Percentiles rank a stretch among this genome's conserved stretches.
Evolutionary conservation across 2,329 filamentous ascomycete genomes (phyloP).

Genomic region (Colletotrichum trifolii): DNA sequence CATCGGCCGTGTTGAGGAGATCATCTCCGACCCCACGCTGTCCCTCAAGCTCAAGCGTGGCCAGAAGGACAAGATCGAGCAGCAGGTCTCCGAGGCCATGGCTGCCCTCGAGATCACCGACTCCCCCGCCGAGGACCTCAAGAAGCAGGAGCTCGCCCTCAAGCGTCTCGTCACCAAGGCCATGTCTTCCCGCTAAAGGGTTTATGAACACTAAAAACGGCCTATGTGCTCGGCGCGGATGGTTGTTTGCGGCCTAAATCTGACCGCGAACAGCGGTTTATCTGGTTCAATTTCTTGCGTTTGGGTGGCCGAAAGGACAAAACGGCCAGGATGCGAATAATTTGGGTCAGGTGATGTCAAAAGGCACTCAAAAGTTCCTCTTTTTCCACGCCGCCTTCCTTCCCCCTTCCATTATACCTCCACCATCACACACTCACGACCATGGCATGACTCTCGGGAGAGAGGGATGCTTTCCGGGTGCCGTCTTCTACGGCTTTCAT

Average conservation of each 20-base stretch:
- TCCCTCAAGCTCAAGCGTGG: conserved; percentile 98
- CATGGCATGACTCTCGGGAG: conserved; percentile 34
- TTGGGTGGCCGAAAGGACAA: conserved; percentile 34
- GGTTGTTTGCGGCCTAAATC: conserved; percentile 18
- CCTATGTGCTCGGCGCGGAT: conserved; percentile 19
- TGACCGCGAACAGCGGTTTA: conserved; percentile 43
- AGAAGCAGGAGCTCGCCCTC: conserved; percentile 99
- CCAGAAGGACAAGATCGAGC: conserved; percentile 99
- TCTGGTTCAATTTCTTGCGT: conserved; percentile 37
- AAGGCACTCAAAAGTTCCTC: conserved; percentile 39
- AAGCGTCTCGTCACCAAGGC: conserved; percentile 99
- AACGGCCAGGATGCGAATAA: conserved; percentile 37
- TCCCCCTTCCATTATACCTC: conserved; percentile 32
- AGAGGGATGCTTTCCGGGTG: conserved; percentile 34
- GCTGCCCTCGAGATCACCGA: conserved; percentile 96
- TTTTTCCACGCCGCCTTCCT: conserved; percentile 35
- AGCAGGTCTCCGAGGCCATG: conserved; percentile 96
- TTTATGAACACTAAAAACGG: conserved; percentile 14
- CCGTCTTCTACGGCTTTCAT: conserved; percentile 37
- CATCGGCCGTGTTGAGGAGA: conserved; percentile 98
- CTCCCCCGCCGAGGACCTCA: conserved; percentile 89
- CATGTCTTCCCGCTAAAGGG: conserved; percentile 86
- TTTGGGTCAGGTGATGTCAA: conserved; percentile 38
- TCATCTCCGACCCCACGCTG: conserved; percentile 94
- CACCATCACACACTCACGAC: conserved; percentile 34